Evolutionary conservation across 1,139 yeast genomes (phyloP).

Genomic region (Saccharomyces uvarum): DNA sequence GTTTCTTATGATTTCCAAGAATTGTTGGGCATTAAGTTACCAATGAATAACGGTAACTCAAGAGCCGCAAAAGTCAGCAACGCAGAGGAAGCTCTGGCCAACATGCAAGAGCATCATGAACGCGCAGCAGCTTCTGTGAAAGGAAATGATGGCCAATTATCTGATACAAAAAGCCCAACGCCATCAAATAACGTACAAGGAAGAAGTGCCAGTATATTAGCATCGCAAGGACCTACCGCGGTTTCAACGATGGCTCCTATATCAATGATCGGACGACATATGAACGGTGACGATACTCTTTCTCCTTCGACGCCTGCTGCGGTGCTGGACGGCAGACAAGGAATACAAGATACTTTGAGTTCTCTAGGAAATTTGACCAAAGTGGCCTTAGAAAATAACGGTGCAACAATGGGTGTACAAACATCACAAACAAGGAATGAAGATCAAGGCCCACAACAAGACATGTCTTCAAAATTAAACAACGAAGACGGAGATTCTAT

Average conservation of each 20-base stretch:
- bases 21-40: conserved; percentile 24
- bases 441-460: background rate
- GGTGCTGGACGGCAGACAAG: background rate
- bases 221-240: background rate
- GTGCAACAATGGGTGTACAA: background rate
- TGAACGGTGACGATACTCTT: background rate
- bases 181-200: background rate
- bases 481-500: conserved; percentile 3
- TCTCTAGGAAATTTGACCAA: background rate
- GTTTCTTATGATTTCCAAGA: conserved; percentile 32
- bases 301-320: background rate
- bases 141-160: background rate
- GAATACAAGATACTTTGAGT: background rate
- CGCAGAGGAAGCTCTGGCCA: conserved; percentile 26
- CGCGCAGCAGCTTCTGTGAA: conserved; percentile 8
- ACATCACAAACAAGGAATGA: background rate
- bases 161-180: background rate
- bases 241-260: background rate
- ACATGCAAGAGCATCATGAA: conserved; percentile 27
- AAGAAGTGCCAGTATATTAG: background rate
- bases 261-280: background rate
- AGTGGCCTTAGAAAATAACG: background rate
- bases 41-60: conserved; percentile 8
- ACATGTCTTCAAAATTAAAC: background rate
- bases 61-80: conserved; percentile 21